Evolutionary conservation across 768 basidiomycete genomes (phyloP).

Genomic region (Hysterangium stoloniferum): DNA sequence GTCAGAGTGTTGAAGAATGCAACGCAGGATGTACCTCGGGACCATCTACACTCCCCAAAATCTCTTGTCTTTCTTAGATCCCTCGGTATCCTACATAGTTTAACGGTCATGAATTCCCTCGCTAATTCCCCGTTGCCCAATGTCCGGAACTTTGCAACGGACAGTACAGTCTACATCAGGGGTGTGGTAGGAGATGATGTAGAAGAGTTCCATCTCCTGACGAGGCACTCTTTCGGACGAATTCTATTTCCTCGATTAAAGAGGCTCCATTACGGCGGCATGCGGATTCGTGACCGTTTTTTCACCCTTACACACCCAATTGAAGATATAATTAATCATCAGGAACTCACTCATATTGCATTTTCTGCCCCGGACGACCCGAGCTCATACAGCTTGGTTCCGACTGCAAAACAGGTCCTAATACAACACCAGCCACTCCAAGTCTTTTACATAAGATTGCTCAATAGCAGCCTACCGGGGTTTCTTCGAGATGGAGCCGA

Average conservation of each 20-base stretch:
- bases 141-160: constrained; percentile 6
- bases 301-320: background rate
- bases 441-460: background rate
- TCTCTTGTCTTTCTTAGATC: background rate
- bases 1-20: background rate
- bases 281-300: background rate
- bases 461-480: background rate
- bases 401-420: background rate
- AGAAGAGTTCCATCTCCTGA: constrained; percentile 3
- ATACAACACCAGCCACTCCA: background rate
- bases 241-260: background rate
- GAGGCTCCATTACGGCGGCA: background rate
- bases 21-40: background rate
- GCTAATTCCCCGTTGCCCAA: background rate
- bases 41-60: background rate
- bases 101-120: background rate
- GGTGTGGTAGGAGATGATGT: background rate
- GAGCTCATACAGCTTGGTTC: background rate
- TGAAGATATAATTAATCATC: background rate
- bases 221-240: background rate
- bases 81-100: background rate
- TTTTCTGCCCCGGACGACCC: background rate
- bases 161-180: background rate
- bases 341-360: background rate
- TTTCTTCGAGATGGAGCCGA: background rate